These are phyloP conservation scores for Candida tetrigidarum DNA, from an alignment of 1,139 yeast genomes.

Conservation along the genomic window DNA sequence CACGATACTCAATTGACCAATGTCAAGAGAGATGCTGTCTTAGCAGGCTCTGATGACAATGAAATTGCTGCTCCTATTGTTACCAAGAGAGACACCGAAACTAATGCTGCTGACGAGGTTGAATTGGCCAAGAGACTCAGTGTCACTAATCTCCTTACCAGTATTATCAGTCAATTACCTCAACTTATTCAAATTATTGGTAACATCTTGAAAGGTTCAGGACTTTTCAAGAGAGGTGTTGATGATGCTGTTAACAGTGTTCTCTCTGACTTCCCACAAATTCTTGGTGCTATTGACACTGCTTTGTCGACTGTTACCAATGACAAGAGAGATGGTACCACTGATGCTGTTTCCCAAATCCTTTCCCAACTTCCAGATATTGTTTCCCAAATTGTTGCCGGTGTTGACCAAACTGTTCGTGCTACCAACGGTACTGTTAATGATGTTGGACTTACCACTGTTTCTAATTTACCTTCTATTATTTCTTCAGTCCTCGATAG, in stretches of 20 bases:
- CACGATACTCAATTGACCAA: neutral
- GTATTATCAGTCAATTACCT: constrained; percentile 1
- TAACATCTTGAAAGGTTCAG: neutral
- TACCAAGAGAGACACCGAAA: neutral
- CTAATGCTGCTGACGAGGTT: neutral
- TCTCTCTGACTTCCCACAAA: constrained; percentile 4
- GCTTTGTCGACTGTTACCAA: neutral
- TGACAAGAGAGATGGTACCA: constrained; percentile 1
- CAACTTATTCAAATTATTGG: neutral
- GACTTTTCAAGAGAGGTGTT: constrained; percentile 1
- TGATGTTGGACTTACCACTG: neutral
- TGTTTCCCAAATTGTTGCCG: constrained; percentile 3
- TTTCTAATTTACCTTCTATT: constrained; percentile 1
- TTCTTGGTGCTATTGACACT: neutral
- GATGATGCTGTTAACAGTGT: constrained; percentile 6
- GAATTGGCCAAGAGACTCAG: constrained; percentile 1
- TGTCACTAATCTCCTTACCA: neutral
- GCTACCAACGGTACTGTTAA: neutral
- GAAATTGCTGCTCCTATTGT: neutral
- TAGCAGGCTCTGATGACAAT: neutral
- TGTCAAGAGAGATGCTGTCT: constrained; percentile 4
- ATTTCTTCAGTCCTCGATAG: neutral
- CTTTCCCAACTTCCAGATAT: constrained; percentile 3
- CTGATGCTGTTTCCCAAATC: neutral
- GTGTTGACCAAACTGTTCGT: constrained; percentile 1